phyloP scores from a whole-genome alignment of 305 asterid genomes.

The Fraxinus dipetala region DNA sequence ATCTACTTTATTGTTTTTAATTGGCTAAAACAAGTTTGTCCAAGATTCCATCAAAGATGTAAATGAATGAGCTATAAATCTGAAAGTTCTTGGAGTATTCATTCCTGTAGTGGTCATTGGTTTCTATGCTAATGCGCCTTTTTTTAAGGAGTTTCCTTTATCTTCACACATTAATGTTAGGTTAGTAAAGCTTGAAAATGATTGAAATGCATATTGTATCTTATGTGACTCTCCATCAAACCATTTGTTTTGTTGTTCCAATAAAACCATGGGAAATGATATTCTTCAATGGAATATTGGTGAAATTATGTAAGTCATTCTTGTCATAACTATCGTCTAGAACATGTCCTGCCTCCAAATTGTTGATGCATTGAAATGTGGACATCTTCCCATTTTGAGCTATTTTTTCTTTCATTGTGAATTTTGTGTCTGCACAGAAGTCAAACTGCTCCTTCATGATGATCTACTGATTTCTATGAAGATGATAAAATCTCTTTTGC shows the following conservation, averaged over 20 bases:
- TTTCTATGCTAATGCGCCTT: not conserved
- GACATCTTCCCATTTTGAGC: not conserved
- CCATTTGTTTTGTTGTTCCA: not conserved
- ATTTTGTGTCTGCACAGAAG: not conserved
- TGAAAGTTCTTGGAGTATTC: not conserved
- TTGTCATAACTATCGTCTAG: not conserved
- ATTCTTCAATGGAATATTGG: not conserved
- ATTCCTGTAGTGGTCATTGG: not conserved
- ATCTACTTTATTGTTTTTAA: too few species aligned
- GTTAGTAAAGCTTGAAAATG: not conserved
- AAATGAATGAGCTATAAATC: too few species aligned
- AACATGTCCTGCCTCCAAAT: not conserved
- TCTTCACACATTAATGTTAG: not conserved
- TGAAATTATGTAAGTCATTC: not conserved
- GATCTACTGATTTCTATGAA: not conserved
- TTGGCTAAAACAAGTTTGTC: too few species aligned
- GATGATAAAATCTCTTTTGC: not conserved
- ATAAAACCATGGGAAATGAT: not conserved
- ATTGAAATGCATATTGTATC: not conserved
- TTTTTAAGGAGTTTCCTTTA: not conserved
- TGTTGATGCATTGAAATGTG: not conserved
- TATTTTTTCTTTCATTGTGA: slow-evolving; percentile 7
- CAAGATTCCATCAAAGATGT: too few species aligned
- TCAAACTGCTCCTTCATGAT: not conserved
- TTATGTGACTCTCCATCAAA: not conserved